These are phyloP conservation scores for Trichosporon asahii DNA, from an alignment of 1,284 basidiomycete species.

Conservation along the genomic window DNA sequence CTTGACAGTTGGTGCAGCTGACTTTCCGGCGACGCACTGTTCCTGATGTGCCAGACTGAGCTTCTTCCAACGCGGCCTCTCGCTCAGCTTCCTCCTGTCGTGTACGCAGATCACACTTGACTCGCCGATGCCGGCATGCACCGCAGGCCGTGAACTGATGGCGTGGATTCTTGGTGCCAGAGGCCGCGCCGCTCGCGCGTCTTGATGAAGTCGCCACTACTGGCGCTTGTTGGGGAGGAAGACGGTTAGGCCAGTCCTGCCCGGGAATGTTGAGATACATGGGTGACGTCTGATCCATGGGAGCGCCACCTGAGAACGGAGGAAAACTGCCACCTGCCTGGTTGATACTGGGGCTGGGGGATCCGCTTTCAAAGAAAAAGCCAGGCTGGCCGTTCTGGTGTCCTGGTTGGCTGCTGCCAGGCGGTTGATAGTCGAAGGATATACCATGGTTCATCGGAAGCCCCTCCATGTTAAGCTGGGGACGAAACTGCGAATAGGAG, in stretches of 20 bases:
- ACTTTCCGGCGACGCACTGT: constrained; percentile 32
- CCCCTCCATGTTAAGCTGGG: not conserved
- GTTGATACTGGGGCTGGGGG: not conserved
- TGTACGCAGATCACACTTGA: constrained; percentile 50
- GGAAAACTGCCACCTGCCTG: constrained; percentile 2
- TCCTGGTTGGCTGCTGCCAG: not conserved
- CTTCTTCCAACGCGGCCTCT: constrained; percentile 15
- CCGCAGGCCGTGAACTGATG: constrained; percentile 84
- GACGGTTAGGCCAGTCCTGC: not conserved
- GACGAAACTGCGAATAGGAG: not conserved
- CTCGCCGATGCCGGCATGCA: constrained; percentile 77
- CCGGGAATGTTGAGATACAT: not conserved
- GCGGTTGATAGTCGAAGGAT: not conserved
- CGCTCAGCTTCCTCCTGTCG: constrained; percentile 39
- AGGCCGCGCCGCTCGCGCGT: not conserved
- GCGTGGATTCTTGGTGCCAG: constrained; percentile 60
- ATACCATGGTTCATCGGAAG: not conserved
- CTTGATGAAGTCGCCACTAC: not conserved
- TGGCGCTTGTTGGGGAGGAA: not conserved
- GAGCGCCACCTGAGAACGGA: not conserved
- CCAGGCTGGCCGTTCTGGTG: not conserved
- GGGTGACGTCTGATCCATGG: not conserved
- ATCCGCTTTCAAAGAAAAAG: not conserved
- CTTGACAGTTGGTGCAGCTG: constrained; percentile 77
- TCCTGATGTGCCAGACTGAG: constrained; percentile 6